Percentiles rank a stretch among this genome's conserved stretches.
phyloP scores from a whole-genome alignment of 1,139 yeast species.

The Nakaseomyces delphensis region DNA sequence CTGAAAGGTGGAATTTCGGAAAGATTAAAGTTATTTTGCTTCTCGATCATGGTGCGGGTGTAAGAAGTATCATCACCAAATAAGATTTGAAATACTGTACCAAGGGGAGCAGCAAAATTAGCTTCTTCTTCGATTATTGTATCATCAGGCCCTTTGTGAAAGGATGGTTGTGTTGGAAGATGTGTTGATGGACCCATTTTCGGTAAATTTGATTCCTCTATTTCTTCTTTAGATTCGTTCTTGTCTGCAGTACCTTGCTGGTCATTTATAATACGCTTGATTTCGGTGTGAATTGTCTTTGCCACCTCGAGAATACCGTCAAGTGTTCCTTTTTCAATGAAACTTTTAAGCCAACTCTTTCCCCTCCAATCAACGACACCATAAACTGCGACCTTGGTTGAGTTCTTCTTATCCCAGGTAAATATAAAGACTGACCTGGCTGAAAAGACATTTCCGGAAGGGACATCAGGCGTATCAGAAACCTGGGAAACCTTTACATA shows the following conservation, averaged over 20 bases:
- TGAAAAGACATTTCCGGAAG: constrained; percentile 76
- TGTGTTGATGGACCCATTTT: constrained; percentile 51
- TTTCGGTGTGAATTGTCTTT: constrained; percentile 38
- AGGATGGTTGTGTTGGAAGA: constrained; percentile 43
- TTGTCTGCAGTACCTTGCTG: constrained; percentile 10
- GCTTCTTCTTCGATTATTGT: constrained; percentile 54
- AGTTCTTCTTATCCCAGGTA: constrained; percentile 69
- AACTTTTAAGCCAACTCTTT: constrained; percentile 40
- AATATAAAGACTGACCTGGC: constrained; percentile 52
- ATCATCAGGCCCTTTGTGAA: constrained; percentile 50
- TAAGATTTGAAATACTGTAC: constrained; percentile 58
- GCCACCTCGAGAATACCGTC: constrained; percentile 56
- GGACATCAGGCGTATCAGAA: constrained; percentile 88
- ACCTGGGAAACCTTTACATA: constrained; percentile 54
- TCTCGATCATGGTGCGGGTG: constrained; percentile 45
- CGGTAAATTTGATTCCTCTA: constrained; percentile 28
- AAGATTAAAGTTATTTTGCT: constrained; percentile 67
- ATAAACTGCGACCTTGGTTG: constrained; percentile 59
- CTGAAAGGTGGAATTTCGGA: constrained; percentile 46
- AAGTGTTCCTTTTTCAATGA: constrained; percentile 55
- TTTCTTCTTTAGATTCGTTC: constrained; percentile 18
- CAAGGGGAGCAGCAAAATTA: constrained; percentile 58
- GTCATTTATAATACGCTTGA: constrained; percentile 28
- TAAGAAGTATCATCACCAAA: constrained; percentile 69
- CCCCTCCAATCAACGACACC: constrained; percentile 70